These are phyloP conservation scores for Apiotrichum mycotoxinovorans DNA, from an alignment of 1,284 basidiomycete genomes.

Conservation along the genomic window DNA sequence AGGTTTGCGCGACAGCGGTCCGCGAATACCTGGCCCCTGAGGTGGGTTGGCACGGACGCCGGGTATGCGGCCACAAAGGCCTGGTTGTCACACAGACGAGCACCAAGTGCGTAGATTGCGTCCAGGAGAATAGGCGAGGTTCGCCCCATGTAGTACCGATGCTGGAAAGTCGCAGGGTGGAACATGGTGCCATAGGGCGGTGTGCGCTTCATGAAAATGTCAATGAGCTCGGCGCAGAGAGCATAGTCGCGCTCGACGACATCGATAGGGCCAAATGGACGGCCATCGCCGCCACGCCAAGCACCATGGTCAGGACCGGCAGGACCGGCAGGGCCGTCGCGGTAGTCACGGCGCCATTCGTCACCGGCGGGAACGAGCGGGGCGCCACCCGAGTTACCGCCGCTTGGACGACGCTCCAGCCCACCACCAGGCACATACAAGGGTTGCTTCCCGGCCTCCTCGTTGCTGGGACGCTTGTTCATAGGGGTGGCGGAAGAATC, in stretches of 20 bases:
- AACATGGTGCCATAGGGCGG: slow-evolving; percentile 50
- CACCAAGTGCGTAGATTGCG: slow-evolving; percentile 50
- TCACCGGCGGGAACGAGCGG: slow-evolving; percentile 1
- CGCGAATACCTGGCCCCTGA: slow-evolving; percentile 43
- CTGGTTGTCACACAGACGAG: slow-evolving; percentile 46
- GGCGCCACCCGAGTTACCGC: background rate
- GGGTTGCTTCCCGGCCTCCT: slow-evolving; percentile 7
- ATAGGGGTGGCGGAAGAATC: slow-evolving; percentile 28
- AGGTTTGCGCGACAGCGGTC: slow-evolving; percentile 38
- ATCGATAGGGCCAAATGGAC: slow-evolving; percentile 25
- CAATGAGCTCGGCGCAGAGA: slow-evolving; percentile 41
- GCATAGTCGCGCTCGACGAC: slow-evolving; percentile 38
- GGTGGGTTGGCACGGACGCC: slow-evolving; percentile 30
- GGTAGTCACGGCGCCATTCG: slow-evolving; percentile 11
- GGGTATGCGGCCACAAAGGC: slow-evolving; percentile 31
- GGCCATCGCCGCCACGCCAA: background rate
- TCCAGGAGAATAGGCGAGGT: slow-evolving; percentile 50
- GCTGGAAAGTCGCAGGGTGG: slow-evolving; percentile 51
- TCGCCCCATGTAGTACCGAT: slow-evolving; percentile 49
- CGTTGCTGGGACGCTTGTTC: slow-evolving; percentile 14
- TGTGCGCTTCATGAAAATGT: slow-evolving; percentile 49
- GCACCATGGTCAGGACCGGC: background rate
- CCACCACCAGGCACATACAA: background rate
- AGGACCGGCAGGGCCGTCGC: too few relatives aligned
- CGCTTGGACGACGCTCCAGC: slow-evolving; percentile 8